These are phyloP conservation scores for Alternaria sp. DNA, from an alignment of 2,329 filamentous ascomycete genomes.

Conservation along the genomic window DNA sequence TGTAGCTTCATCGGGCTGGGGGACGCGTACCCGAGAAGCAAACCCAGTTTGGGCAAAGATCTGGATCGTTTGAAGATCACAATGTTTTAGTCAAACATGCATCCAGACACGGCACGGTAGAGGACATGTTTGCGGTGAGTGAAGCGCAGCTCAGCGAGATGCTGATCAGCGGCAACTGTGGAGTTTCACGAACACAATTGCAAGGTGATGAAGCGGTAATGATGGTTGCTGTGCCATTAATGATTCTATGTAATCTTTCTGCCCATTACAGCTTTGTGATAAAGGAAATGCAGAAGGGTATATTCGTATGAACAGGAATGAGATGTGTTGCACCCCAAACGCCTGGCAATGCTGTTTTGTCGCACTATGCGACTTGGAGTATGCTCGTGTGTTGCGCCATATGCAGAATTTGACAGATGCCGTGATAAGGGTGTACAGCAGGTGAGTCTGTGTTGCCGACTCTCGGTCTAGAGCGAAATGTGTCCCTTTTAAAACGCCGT, in stretches of 20 bases:
- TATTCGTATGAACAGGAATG: constrained; percentile 12
- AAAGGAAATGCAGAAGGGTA: constrained; percentile 18
- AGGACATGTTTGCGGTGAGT: background rate
- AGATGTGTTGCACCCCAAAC: constrained; percentile 2
- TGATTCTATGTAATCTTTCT: constrained; percentile 7
- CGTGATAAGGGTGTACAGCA: constrained; percentile 8
- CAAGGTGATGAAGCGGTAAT: background rate
- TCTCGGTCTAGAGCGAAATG: constrained; percentile 3
- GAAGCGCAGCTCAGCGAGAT: background rate
- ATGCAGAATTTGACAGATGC: constrained; percentile 16
- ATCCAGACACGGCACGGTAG: constrained; percentile 2
- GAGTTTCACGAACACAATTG: background rate
- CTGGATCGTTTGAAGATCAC: background rate
- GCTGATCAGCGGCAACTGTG: background rate
- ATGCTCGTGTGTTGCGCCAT: constrained; percentile 13
- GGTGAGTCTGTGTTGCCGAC: constrained; percentile 11
- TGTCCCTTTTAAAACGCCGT: constrained; percentile 4
- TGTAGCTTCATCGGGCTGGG: background rate
- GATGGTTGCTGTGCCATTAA: constrained; percentile 5
- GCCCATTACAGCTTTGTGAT: background rate
- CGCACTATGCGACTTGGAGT: constrained; percentile 9
- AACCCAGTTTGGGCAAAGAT: background rate
- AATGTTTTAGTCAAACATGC: background rate
- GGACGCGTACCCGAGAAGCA: background rate
- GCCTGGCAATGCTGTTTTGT: constrained; percentile 12